These are phyloP conservation scores for Acanthamoeba triangularis DNA, from an alignment of 208 protist species.

Conservation along the genomic window DNA sequence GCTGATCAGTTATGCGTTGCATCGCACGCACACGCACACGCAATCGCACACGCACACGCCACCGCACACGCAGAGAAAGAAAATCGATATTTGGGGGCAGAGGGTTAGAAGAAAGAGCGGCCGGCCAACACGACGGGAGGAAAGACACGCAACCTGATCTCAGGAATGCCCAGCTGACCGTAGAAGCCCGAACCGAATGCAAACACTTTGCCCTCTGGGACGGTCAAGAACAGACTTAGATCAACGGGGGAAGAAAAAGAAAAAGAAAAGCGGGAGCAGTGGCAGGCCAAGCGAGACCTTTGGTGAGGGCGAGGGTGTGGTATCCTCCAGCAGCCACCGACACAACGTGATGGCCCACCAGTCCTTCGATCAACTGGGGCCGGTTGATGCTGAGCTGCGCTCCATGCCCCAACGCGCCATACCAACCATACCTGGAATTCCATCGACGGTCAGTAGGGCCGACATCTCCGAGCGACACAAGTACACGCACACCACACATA, in stretches of 20 bases:
- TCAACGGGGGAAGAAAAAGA: too few relatives aligned
- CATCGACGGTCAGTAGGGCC: not conserved
- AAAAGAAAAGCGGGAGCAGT: too few relatives aligned
- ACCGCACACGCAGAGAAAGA: too few relatives aligned
- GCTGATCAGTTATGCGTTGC: not conserved
- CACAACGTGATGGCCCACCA: not conserved
- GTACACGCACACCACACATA: too few relatives aligned
- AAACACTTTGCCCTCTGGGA: not conserved
- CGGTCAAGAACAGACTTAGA: not conserved
- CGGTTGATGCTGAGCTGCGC: slow-evolving; percentile 33
- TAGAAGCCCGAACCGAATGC: slow-evolving; percentile 49
- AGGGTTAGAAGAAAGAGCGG: not conserved
- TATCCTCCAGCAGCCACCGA: not conserved
- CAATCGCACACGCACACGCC: not conserved
- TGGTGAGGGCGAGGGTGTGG: slow-evolving; percentile 28
- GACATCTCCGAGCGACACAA: not conserved
- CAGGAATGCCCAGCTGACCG: slow-evolving; percentile 25
- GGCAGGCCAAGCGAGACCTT: too few relatives aligned
- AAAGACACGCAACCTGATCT: not conserved
- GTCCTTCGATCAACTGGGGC: not conserved
- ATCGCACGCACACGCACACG: not conserved
- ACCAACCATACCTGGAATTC: slow-evolving; percentile 28
- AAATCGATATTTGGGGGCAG: not conserved
- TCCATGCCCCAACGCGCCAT: slow-evolving; percentile 12
- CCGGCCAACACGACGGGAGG: not conserved